Base-by-base conservation (phyloP, 148 eudicot species). In the Nyssa sinensis region DNA sequence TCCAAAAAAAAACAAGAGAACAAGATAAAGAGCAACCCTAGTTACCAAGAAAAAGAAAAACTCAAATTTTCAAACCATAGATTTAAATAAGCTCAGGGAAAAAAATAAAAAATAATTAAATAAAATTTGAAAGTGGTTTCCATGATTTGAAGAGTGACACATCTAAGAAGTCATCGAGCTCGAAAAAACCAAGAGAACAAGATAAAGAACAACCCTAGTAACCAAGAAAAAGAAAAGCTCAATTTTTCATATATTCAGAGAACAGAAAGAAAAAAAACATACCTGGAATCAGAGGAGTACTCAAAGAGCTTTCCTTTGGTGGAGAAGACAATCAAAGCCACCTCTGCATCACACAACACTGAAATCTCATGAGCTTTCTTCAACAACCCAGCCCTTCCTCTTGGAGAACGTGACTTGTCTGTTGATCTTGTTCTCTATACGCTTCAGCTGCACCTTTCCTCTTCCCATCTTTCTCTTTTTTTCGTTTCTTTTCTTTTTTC, bases 341-440 rank as follows among this genome's bases (percentile, higher is more conserved):
- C 85, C 70, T 79, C 80, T 34, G 82, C 85, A 76, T 82, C 85
- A 63, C 85, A 82, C 19, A 82, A 72, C 27, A 82, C 85, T 24
- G 85, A 82, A 74, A 82, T 78, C 76, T 82, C 85, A 53, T 82
- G 85, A 51, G 85, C 85, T 51, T 82, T 82, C 72, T 82, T 82
- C 70, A 78, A 66, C 73, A 82, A 74, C 68, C 85, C 85, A 62
- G 19, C 73, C n/a, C 47, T 80, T 81, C 69, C 84, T 81, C 79
- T 81, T 81, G 6, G 84, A 78, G 76, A 81, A 81, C 5, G 84
- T 81, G 72, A 81, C 85, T 57, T 82, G 85, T 72, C 85, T 82
- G 77, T 82, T 82, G 57, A 82, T 82, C 79, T 78, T 82, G 77
- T 82, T 82, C 80, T 82, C 85, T n/a, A 82, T 82, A 10, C 79